phyloP scores from a whole-genome alignment of 805 yeast species.

The Barnettozyma pratensis region DNA sequence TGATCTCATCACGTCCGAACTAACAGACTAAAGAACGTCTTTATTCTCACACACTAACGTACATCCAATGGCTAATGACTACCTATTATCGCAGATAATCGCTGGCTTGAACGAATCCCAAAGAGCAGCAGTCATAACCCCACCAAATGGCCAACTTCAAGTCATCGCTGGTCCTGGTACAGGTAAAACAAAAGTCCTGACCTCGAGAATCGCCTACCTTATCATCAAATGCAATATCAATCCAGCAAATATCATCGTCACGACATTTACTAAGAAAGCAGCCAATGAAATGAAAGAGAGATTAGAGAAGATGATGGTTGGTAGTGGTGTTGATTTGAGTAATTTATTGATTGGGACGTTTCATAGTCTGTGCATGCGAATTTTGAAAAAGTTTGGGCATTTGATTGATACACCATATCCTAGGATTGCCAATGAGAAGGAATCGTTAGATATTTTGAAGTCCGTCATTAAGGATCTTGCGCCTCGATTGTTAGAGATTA shows the following conservation, averaged over 20 bases:
- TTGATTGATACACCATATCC: slow-evolving; percentile 39
- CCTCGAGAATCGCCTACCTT: slow-evolving; percentile 72
- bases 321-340: slow-evolving; percentile 29
- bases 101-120: slow-evolving; percentile 38
- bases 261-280: slow-evolving; percentile 92
- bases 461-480: slow-evolving; percentile 29
- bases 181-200: slow-evolving; percentile 78
- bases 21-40: no score
- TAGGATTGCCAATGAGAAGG: slow-evolving; percentile 63
- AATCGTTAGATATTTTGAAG: slow-evolving; percentile 42
- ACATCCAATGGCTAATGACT: neutral
- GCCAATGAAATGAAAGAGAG: slow-evolving; percentile 80
- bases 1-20: no score
- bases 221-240: slow-evolving; percentile 43
- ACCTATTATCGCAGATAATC: slow-evolving; percentile 1
- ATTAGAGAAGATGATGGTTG: slow-evolving; percentile 33
- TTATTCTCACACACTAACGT: neutral
- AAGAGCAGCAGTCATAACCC: slow-evolving; percentile 37
- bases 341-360: slow-evolving; percentile 79
- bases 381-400: slow-evolving; percentile 52
- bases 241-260: slow-evolving; percentile 68
- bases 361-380: slow-evolving; percentile 71
- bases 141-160: slow-evolving; percentile 38
- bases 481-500: slow-evolving; percentile 2
- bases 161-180: slow-evolving; percentile 66